Base-by-base conservation (phyloP, 306 rosid genomes). In the Glycine latifolia region DNA sequence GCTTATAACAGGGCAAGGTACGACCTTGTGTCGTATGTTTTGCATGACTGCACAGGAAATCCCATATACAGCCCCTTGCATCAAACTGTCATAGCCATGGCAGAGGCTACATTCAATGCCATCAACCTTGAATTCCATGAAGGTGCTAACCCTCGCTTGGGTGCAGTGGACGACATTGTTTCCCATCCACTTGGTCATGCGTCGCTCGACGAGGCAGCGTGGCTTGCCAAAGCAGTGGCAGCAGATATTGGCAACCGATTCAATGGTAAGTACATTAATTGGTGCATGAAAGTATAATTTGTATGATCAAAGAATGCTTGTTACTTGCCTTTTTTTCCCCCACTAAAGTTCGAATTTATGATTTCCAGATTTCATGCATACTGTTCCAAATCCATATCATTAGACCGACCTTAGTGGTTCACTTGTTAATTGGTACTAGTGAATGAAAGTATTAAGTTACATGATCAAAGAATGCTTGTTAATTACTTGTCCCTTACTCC, bases 131-230 rank as follows among this genome's bases (percentile, higher is more conserved):
- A 91, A 83, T 66, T 31, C n/a, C 99, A 93, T 50, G 81, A 87
- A 0, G 99, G 97, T 0, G 86, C 97, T 78, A 94, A 91, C 81
- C 99, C 99, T 10, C 94, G 90, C 4, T 61, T 93, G 3, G 99
- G 99, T 5, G 92, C 83, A 0, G 92, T 95, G 1, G 97, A 95
- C 35, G 97, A 95, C 94, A 90, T 95, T 71, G 82, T 91, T 59
- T 90, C 93, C 84, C 99, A 95, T 61, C 99, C 97, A 12, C 79
- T 95, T 49, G 89, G 88, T 43, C 77, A 83, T 16, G 94, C 92
- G 0, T 91, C 93, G 0, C 59, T 95, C 0, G 89, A 88, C n/a
- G 93, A 93, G 37, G 97, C 97, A 4, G 95, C 97, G 2, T 93
- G 91, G 94, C 88, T 93, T 61, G 99, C 97, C 14, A 89, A 89